phyloP scores from a whole-genome alignment of 441 rosid species.

The Gossypium gossypioides region DNA sequence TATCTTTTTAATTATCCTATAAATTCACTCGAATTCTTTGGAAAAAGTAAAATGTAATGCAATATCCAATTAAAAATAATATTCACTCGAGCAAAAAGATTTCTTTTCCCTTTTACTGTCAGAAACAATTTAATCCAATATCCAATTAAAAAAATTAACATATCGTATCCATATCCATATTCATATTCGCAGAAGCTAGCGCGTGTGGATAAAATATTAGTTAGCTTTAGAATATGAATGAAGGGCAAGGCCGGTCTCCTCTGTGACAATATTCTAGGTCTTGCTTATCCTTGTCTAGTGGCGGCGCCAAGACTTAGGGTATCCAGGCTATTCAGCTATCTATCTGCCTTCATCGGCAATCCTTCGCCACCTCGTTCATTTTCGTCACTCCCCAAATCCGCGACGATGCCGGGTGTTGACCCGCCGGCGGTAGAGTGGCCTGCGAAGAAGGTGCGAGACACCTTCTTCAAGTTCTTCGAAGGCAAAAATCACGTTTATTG shows the following conservation, averaged over 20 bases:
- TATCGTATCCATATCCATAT: background rate
- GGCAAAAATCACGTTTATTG: slow-evolving; percentile 57
- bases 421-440: slow-evolving; percentile 55
- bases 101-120: no score
- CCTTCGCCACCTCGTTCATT: slow-evolving; percentile 9
- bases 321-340: background rate
- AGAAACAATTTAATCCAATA: background rate
- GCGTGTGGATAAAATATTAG: background rate
- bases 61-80: no score
- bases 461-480: slow-evolving; percentile 59
- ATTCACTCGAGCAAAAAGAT: background rate
- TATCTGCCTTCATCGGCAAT: background rate
- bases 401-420: slow-evolving; percentile 45
- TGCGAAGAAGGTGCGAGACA: slow-evolving; percentile 65
- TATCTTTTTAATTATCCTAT: no score
- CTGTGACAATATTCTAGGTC: background rate
- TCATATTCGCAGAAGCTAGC: background rate
- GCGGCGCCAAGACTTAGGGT: slow-evolving; percentile 4
- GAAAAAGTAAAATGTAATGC: no score
- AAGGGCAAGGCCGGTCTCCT: background rate
- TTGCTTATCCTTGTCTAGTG: slow-evolving; percentile 3
- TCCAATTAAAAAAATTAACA: background rate
- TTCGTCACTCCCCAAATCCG: slow-evolving; percentile 7
- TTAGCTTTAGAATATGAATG: slow-evolving; percentile 5
- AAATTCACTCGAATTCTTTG: no score